Evolutionary conservation across 495 filamentous ascomycete genomes (phyloP), one percentile per base, ranked within the genome.

Genomic region (Rusavskia elegans): DNA sequence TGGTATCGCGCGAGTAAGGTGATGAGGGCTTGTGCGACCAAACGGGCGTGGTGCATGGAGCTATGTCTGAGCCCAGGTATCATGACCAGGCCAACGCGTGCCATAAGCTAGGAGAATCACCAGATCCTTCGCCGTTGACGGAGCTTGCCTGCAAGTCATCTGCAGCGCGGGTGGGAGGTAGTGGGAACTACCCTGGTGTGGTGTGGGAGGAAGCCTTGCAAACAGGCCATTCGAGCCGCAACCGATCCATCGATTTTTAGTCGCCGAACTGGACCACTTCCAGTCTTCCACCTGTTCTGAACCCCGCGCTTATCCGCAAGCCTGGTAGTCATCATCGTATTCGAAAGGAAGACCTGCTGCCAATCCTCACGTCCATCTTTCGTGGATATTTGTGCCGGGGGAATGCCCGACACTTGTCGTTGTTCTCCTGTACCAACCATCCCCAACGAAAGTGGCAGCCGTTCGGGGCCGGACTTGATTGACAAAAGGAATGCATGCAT

Each of bases 171-270:
- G 52, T 56, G 54, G 32, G 32, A 35, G 9, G 32, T 13, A 35
- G 32, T 35, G 32, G 32, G 32, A 3, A 35, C 32, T 35, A 35
- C 32, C 1, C 8, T 35, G 32, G 13, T 35, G 32, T 35, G 32
- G 58, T 53, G 42, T 57, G 53, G 50, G 45, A 21, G 35, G 35
- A 29, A 42, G 30, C 36, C 30, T 39, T 20, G 17, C 42, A 50
- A 51, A 52, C 50, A 50, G 46, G 45, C 50, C 50, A 45, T 38
- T 58, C 59, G 59, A 61, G 59, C 59, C 59, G 59, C 59, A 61
- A 51, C 46, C 42, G 40, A 46, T 19, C 3, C 23, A 46, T 46
- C 44, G 29, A n/a, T 35, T 52, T 48, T 58, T 61, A 61, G 58
- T 61, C 58, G 58, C 58, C 55, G 56, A 56, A 35, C 38, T 57